Evolutionary conservation across 345 rosid species (phyloP).

Genomic region (Triadica sebifera): DNA sequence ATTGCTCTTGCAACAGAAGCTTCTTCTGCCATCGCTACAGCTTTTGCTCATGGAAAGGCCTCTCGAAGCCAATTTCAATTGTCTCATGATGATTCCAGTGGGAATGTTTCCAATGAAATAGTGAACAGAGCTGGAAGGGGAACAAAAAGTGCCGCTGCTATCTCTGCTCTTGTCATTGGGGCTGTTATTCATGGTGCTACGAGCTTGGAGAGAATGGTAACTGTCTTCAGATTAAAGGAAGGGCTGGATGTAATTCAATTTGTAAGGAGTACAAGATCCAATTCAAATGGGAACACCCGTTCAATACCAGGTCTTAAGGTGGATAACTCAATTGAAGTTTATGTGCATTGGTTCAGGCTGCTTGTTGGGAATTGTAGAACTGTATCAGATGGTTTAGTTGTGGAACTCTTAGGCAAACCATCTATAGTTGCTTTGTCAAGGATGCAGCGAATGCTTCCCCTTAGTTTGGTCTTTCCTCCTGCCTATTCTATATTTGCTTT

Average conservation of each 20-base stretch:
- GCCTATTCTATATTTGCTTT: slow-evolving; percentile 81
- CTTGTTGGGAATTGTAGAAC: slow-evolving; percentile 88
- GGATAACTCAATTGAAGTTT: slow-evolving; percentile 66
- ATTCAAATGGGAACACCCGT: slow-evolving; percentile 80
- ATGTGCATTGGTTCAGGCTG: slow-evolving; percentile 90
- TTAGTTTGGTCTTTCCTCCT: slow-evolving; percentile 86
- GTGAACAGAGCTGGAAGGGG: slow-evolving; percentile 50
- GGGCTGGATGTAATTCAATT: slow-evolving; percentile 80
- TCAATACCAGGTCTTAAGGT: slow-evolving; percentile 55
- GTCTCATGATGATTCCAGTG: slow-evolving; percentile 73
- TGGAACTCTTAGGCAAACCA: slow-evolving; percentile 89
- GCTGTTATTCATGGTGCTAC: slow-evolving; percentile 86
- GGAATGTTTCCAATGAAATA: slow-evolving; percentile 43
- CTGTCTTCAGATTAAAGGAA: slow-evolving; percentile 79
- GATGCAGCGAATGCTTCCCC: slow-evolving; percentile 90
- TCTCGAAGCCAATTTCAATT: slow-evolving; percentile 76
- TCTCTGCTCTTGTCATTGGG: slow-evolving; percentile 82
- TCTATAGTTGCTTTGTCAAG: slow-evolving; percentile 80
- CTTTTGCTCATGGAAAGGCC: slow-evolving; percentile 65
- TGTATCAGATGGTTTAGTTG: slow-evolving; percentile 78
- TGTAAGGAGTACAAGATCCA: slow-evolving; percentile 66
- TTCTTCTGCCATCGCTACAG: slow-evolving; percentile 66
- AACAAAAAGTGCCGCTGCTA: slow-evolving; percentile 67
- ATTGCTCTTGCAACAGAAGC: slow-evolving; percentile 95
- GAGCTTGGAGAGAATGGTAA: slow-evolving; percentile 90